Base-by-base conservation (phyloP, 2,329 filamentous ascomycete species). In the Arthrobotrys sinensis region DNA sequence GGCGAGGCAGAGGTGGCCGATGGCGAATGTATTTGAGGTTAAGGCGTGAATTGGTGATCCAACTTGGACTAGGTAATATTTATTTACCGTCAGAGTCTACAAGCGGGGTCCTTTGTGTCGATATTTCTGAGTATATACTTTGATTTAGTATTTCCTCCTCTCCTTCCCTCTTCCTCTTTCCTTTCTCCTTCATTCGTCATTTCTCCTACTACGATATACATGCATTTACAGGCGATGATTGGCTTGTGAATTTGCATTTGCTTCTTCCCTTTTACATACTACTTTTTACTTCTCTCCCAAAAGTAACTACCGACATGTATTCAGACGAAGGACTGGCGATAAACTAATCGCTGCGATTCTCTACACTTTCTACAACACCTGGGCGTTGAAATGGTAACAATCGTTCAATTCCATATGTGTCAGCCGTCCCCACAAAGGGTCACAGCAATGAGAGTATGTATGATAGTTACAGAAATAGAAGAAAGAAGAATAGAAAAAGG, bases 1-100 rank as follows among this genome's bases (percentile, higher is more conserved):
- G 84, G 86, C 34, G 84, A 86, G 21, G 87, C 87, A 81, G 84
- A 88, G 43, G 85, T 86, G 60, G 90, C 89, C 69, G 83, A 85
- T 14, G 86, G 86, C 32, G 82, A 83, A 1, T 89, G 88, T 82
- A 87, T 79, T 79, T 46, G 62, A 67, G 32, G 67, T 40, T n/a
- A 78, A 78, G 75, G 67, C 75, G 38, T 77, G 32, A 64, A 24
- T 12, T 21, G 28, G 19, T 28, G 28, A 12, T 38, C 19, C n/a
- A 10, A 11, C 5, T 28, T 8, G 34, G 55, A 16, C 7, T 57
- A 34, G 52, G n/a, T 45, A 45, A 7, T 43, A 5, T 21, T 46
- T 43, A 5, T 21, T 46, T 63, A 10, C 38, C 57, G 14, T 28
- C 1, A 45, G 36, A 12, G 57, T 63, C 38, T 19, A 24, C n/a